phyloP scores from a whole-genome alignment of 1,284 basidiomycete genomes.

The Microbotryum silenes-acaulis region DNA sequence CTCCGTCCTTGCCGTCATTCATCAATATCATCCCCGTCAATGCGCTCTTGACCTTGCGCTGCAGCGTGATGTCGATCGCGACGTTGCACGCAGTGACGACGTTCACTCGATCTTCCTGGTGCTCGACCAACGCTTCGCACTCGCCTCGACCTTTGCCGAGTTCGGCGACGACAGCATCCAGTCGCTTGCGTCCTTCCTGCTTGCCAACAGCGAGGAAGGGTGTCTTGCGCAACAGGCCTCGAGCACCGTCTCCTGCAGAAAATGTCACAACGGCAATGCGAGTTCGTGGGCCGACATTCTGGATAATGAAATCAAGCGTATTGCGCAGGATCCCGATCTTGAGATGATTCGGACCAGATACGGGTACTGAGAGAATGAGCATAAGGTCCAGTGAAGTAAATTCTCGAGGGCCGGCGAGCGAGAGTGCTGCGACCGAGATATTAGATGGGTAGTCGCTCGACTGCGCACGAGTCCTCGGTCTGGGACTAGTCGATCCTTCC shows the following conservation, averaged over 20 bases:
- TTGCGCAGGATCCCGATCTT: slow-evolving; percentile 77
- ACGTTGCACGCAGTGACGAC: slow-evolving; percentile 88
- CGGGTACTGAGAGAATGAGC: slow-evolving; percentile 78
- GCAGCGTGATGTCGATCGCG: slow-evolving; percentile 82
- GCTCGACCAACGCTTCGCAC: slow-evolving; percentile 56
- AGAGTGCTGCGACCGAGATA: too few species aligned
- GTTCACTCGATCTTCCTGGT: slow-evolving; percentile 81
- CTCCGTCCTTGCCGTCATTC: slow-evolving; percentile 81
- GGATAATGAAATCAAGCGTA: slow-evolving; percentile 73
- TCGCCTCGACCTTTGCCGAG: slow-evolving; percentile 47
- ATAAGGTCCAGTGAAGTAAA: slow-evolving; percentile 78
- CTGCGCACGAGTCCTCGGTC: too few species aligned
- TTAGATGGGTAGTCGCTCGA: too few species aligned
- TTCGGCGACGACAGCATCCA: slow-evolving; percentile 69
- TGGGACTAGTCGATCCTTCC: too few species aligned
- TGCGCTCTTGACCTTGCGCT: slow-evolving; percentile 81
- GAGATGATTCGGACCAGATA: slow-evolving; percentile 60
- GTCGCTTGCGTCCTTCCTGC: slow-evolving; percentile 57
- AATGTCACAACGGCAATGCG: slow-evolving; percentile 80
- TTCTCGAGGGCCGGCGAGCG: slow-evolving; percentile 14
- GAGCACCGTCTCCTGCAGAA: slow-evolving; percentile 60
- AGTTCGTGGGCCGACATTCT: slow-evolving; percentile 64
- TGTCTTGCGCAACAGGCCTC: slow-evolving; percentile 72
- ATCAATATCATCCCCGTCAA: slow-evolving; percentile 84
- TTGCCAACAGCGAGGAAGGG: slow-evolving; percentile 72